Evolutionary conservation across 352 stramenopile genomes (phyloP).

Genomic region (Phytophthora sp.): DNA sequence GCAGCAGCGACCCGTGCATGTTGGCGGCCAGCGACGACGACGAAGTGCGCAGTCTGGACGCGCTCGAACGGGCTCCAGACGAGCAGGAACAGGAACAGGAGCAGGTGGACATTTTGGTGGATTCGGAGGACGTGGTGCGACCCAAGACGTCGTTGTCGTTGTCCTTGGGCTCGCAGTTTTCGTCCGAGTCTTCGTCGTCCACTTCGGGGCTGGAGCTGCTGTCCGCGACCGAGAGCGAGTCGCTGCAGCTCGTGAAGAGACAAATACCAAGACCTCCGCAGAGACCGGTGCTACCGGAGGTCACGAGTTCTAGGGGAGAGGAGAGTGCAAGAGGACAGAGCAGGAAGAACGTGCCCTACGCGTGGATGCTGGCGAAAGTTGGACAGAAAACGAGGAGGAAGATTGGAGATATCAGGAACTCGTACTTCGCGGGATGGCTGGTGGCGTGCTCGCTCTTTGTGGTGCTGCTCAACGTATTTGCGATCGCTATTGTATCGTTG

Average conservation of each 20-base stretch:
- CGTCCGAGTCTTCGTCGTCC: constrained; percentile 6
- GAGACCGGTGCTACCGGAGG: constrained; percentile 2
- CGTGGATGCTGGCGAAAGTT: constrained; percentile 38
- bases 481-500: constrained; percentile 43
- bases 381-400: constrained; percentile 32
- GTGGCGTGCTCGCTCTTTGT: constrained; percentile 61
- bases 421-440: constrained; percentile 79
- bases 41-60: constrained; percentile 29
- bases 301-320: constrained; percentile 1
- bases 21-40: constrained; percentile 24
- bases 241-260: constrained; percentile 7
- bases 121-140: neutral
- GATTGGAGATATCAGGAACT: constrained; percentile 62
- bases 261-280: constrained; percentile 18
- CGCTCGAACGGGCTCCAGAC: constrained; percentile 15
- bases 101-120: constrained; percentile 7
- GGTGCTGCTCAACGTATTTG: constrained; percentile 47
- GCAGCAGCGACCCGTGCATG: constrained; percentile 32
- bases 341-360: constrained; percentile 12
- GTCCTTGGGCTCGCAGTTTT: constrained; percentile 2
- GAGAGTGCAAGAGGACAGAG: neutral
- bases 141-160: neutral
- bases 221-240: constrained; percentile 12
- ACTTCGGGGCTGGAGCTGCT: constrained; percentile 18
- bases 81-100: constrained; percentile 4